phyloP scores from a whole-genome alignment of 2,329 filamentous ascomycete genomes.

The Aspergillus latus region DNA sequence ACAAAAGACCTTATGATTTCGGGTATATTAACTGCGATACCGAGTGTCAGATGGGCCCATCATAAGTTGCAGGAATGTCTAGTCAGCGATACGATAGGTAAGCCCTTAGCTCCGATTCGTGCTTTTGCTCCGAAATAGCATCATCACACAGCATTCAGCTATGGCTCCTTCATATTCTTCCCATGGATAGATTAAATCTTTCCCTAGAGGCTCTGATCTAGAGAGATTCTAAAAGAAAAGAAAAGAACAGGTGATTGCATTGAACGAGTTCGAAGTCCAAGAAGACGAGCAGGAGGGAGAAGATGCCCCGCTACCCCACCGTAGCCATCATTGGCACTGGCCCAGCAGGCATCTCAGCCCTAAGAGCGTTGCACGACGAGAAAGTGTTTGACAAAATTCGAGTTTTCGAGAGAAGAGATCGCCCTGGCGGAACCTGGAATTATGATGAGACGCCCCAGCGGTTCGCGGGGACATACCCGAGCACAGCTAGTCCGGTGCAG shows the following conservation, averaged over 20 bases:
- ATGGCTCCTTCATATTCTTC: background rate
- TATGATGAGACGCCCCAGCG: constrained; percentile 28
- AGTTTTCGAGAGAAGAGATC: constrained; percentile 34
- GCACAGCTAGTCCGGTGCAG: background rate
- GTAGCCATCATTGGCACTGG: constrained; percentile 15
- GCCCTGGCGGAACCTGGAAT: constrained; percentile 34
- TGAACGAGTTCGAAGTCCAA: background rate
- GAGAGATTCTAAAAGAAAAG: background rate
- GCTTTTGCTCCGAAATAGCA: constrained; percentile 9
- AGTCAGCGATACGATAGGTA: background rate
- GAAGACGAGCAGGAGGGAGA: background rate
- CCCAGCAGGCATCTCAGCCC: constrained; percentile 13
- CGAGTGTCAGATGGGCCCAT: background rate
- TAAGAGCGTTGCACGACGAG: constrained; percentile 31
- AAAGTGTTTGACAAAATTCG: constrained; percentile 32
- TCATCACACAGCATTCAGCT: constrained; percentile 1
- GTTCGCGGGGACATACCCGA: constrained; percentile 21
- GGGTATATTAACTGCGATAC: too few relatives aligned
- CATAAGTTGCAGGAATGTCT: background rate
- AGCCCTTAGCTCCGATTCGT: constrained; percentile 4
- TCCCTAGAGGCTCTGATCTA: background rate
- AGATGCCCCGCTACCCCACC: constrained; percentile 12
- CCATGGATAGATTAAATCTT: background rate
- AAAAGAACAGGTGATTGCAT: background rate
- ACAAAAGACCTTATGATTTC: too few relatives aligned